These are phyloP conservation scores for Cornus kousa DNA, from an alignment of 148 eudicot genomes.

Conservation along the genomic window DNA sequence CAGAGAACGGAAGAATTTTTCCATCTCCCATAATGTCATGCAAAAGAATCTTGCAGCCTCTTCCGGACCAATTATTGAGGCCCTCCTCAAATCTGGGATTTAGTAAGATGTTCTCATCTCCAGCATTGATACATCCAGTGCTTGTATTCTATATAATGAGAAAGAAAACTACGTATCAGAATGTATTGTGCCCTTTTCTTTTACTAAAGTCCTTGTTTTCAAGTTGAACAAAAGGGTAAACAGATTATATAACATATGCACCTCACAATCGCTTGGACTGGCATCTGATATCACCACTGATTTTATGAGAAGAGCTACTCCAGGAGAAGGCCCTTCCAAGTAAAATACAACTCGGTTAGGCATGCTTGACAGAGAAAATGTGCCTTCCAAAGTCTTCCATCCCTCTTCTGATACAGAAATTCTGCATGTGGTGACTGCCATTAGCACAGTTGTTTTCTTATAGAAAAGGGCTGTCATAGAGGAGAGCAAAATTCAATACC, in stretches of 20 bases:
- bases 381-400: constrained; percentile 70
- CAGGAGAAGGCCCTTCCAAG: constrained; percentile 84
- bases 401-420: constrained; percentile 38
- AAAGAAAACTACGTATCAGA: neutral
- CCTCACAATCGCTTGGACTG: constrained; percentile 21
- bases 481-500: constrained; percentile 30
- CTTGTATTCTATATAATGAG: constrained; percentile 20
- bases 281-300: constrained; percentile 53
- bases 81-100: constrained; percentile 87
- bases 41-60: constrained; percentile 68
- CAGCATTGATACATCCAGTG: constrained; percentile 25
- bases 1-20: constrained; percentile 67
- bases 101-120: constrained; percentile 57
- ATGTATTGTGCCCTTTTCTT: too few relatives aligned
- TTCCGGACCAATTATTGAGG: constrained; percentile 85
- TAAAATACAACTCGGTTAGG: constrained; percentile 59
- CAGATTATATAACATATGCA: neutral
- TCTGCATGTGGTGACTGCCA: constrained; percentile 31
- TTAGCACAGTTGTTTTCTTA: neutral
- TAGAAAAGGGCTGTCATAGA: neutral
- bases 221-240: too few relatives aligned
- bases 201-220: too few relatives aligned
- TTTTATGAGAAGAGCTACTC: constrained; percentile 61
- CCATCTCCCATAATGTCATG: constrained; percentile 78
- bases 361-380: constrained; percentile 45